These are phyloP conservation scores for Tuber brumale DNA, from an alignment of 495 filamentous ascomycete species.

Conservation along the genomic window DNA sequence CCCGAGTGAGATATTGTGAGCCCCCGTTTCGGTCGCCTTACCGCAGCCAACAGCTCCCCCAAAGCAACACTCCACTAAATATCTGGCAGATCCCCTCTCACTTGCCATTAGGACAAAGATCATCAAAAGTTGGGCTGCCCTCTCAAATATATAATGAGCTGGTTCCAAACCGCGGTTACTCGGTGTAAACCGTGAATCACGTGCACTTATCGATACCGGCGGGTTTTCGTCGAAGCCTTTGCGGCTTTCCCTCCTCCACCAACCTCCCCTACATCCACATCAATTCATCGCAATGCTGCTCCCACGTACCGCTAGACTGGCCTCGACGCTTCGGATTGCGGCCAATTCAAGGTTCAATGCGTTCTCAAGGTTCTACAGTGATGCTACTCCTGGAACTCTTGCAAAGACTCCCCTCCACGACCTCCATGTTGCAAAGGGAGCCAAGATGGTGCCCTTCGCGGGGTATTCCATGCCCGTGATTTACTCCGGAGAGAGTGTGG, in stretches of 20 bases:
- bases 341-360: not conserved
- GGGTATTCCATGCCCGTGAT: constrained; percentile 90
- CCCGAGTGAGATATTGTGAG: constrained; percentile 1
- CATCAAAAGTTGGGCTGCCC: not conserved
- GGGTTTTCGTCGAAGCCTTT: not conserved
- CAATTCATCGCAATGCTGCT: not conserved
- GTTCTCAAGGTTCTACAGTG: not conserved
- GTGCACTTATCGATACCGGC: not conserved
- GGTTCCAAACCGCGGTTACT: not conserved
- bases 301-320: not conserved
- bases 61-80: not conserved
- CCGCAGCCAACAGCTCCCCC: not conserved
- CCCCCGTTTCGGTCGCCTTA: not conserved
- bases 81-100: not conserved
- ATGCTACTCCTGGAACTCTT: not conserved
- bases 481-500: constrained; percentile 67
- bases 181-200: not conserved
- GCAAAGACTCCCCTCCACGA: constrained; percentile 73
- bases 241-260: not conserved
- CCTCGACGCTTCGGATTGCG: not conserved
- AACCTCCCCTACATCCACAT: not conserved
- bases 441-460: constrained; percentile 94
- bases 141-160: not conserved
- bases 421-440: constrained; percentile 70
- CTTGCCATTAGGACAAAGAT: not conserved